Evolutionary conservation across 305 asterid genomes (phyloP), one percentile per base, ranked within the genome.

Genomic region (Andrographis paniculata): DNA sequence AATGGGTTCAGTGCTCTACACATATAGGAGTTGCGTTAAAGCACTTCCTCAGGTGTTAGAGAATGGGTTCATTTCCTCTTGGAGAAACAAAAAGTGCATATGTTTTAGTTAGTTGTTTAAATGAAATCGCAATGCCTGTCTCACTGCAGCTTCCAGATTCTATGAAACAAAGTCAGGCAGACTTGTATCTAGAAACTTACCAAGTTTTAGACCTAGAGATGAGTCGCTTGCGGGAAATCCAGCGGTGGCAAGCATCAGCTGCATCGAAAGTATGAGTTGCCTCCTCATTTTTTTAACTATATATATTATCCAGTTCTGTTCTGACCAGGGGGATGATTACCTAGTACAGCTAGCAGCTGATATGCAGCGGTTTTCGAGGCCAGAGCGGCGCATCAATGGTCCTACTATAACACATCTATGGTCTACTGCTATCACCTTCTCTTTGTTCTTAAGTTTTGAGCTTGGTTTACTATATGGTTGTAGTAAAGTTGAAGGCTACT

Each of bases 331-430:
- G 54, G 58, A 61, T 52, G 45, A 60, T 64, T 63, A 30, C 62
- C 65, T 53, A 52, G 61, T 59, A 64, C 94, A 86, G 99, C 76
- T 86, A 53, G 99, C 99, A 59, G 94, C 94, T 53, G 99, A 86
- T 53, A 91, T 91, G 99, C 99, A 91, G 61, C 92, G 99, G 20
- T 91, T 86, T 76, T 91, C 99, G 37, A 80, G 99, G 80, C 96
- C 95, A 2, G 99, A 91, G 74, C 68, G 96, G 33, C 95, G 94
- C 60, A 78, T 91, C 69, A 91, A 91, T 69, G 99, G 99, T 43
- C 99, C 99, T 56, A 87, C 95, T 42, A 76, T 91, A 59, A 91
- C 95, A 46, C 99, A 87, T 78, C 87, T 87, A 64, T 87, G 99
- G 98, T 89, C 55, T 50, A 80, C 61, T 45, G 21, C 22, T 50